Percentiles rank a stretch among this genome's conserved stretches.
Evolutionary conservation across 768 basidiomycete species (phyloP).

Genomic region (Boletus barrowsii): DNA sequence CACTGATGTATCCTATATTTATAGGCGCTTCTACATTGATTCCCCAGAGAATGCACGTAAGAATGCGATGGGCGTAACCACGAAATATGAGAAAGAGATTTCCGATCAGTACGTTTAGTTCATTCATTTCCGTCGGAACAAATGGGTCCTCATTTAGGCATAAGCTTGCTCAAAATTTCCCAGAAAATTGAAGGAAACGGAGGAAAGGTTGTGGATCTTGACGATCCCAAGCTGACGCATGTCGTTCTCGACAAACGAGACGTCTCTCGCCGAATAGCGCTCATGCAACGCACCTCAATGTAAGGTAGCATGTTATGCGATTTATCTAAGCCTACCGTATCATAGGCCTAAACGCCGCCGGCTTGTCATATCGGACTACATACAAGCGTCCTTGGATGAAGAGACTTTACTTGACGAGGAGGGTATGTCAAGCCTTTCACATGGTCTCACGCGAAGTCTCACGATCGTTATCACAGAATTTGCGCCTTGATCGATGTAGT

Average conservation of each 20-base stretch:
- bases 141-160: background rate
- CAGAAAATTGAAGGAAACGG: slow-evolving; percentile 63
- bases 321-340: slow-evolving; percentile 10
- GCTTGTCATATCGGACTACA: slow-evolving; percentile 74
- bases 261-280: slow-evolving; percentile 62
- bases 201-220: slow-evolving; percentile 64
- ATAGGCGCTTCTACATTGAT: slow-evolving; percentile 87
- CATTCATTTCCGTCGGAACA: background rate
- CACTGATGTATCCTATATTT: background rate
- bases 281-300: slow-evolving; percentile 72
- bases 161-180: slow-evolving; percentile 55
- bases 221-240: slow-evolving; percentile 82
- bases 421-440: slow-evolving; percentile 35
- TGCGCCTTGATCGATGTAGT: slow-evolving; percentile 15
- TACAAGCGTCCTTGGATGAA: slow-evolving; percentile 79
- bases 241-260: slow-evolving; percentile 83
- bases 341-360: slow-evolving; percentile 76
- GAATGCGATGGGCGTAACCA: slow-evolving; percentile 58
- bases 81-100: slow-evolving; percentile 52
- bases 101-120: slow-evolving; percentile 45
- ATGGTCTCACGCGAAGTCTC: background rate
- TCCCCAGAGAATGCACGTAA: slow-evolving; percentile 66
- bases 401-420: slow-evolving; percentile 82
- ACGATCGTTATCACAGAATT: slow-evolving; percentile 20
- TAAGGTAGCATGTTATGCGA: slow-evolving; percentile 33